Percentiles rank a stretch among this genome's conserved stretches.
Evolutionary conservation across 2,329 filamentous ascomycete genomes (phyloP).

Genomic region (Corynespora cassiicola): DNA sequence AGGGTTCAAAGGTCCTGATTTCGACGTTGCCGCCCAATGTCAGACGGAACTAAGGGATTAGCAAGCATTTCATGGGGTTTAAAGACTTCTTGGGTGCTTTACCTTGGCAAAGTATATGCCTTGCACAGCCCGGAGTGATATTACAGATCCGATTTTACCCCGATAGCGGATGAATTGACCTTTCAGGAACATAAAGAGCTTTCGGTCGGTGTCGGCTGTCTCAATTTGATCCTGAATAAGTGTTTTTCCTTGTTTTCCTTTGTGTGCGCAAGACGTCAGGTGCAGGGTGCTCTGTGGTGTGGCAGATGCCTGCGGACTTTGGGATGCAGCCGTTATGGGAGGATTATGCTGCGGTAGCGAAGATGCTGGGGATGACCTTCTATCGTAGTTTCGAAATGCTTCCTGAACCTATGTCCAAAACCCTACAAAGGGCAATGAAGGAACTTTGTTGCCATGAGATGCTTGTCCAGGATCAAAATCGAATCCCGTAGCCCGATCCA

Average conservation of each 20-base stretch:
- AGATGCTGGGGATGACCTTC: too few species aligned
- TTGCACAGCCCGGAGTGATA: constrained; percentile 22
- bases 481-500: too few species aligned
- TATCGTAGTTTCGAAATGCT: too few species aligned
- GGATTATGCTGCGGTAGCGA: too few species aligned
- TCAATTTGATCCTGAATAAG: constrained; percentile 27
- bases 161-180: constrained; percentile 14
- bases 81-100: not conserved
- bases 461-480: too few species aligned
- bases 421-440: too few species aligned
- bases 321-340: too few species aligned
- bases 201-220: constrained; percentile 19
- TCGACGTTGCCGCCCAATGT: constrained; percentile 25
- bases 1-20: constrained; percentile 21
- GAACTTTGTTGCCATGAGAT: too few species aligned
- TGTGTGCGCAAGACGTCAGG: constrained; percentile 27
- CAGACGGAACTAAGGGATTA: constrained; percentile 12
- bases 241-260: constrained; percentile 11
- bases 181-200: constrained; percentile 23
- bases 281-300: too few species aligned
- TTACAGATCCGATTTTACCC: constrained; percentile 9
- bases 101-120: constrained; percentile 28
- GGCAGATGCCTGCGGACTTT: too few species aligned
- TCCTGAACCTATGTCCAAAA: too few species aligned
- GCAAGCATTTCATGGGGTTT: not conserved